These are phyloP conservation scores for Trifolium repens DNA, from an alignment of 306 rosid genomes.

Conservation along the genomic window DNA sequence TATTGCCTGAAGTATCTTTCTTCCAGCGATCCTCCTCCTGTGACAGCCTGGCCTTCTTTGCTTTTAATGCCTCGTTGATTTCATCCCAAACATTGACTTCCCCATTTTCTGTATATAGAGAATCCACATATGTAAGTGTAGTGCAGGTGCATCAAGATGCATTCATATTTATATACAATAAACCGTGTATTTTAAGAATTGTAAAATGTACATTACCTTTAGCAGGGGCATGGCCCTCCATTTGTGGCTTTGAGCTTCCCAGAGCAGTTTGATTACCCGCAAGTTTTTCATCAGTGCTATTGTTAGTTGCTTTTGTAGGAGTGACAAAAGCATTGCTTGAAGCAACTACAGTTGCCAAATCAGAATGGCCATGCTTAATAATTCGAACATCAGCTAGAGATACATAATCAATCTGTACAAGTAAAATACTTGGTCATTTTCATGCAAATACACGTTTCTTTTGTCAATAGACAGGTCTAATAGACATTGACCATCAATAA, in stretches of 20 bases:
- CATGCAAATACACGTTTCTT: constrained; percentile 28
- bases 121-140: constrained; percentile 26
- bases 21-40: constrained; percentile 58
- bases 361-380: constrained; percentile 39
- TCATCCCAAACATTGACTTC: constrained; percentile 76
- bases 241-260: constrained; percentile 43
- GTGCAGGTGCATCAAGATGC: constrained; percentile 32
- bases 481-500: constrained; percentile 20
- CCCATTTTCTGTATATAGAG: constrained; percentile 67
- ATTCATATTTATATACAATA: constrained; percentile 26
- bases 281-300: constrained; percentile 30
- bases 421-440: constrained; percentile 33
- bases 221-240: constrained; percentile 41
- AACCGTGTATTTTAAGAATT: background rate
- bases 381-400: constrained; percentile 48
- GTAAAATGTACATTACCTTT: constrained; percentile 53
- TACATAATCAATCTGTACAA: constrained; percentile 46
- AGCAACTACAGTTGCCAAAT: constrained; percentile 37
- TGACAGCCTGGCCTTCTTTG: constrained; percentile 78
- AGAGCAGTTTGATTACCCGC: constrained; percentile 28
- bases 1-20: constrained; percentile 53
- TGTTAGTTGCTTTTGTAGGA: constrained; percentile 41
- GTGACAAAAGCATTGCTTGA: constrained; percentile 20
- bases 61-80: constrained; percentile 63
- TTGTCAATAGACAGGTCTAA: constrained; percentile 3